Conservation (phyloP, 495 filamentous ascomycete genomes). For the Sordaria brevicollis region DNA sequence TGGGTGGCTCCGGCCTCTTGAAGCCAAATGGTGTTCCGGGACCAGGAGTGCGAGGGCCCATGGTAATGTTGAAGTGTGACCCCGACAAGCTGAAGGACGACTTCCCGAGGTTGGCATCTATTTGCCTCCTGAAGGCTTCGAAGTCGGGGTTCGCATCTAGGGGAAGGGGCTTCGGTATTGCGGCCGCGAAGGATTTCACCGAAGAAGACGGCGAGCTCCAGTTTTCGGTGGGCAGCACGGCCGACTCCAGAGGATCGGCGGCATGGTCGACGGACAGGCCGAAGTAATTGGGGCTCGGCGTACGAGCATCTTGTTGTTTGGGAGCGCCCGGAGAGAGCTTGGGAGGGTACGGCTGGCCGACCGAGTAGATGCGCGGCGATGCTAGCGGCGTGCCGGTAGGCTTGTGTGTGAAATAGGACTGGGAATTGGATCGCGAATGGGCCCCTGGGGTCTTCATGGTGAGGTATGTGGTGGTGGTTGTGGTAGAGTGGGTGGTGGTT, state of each 20-base stretch:
- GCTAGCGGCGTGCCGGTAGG: slow-evolving; percentile 30
- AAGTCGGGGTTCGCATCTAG: slow-evolving; percentile 67
- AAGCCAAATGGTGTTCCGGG: slow-evolving; percentile 21
- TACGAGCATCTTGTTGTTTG: slow-evolving; percentile 23
- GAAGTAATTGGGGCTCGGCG: slow-evolving; percentile 74
- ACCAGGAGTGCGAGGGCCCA: slow-evolving; percentile 9
- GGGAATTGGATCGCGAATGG: slow-evolving; percentile 31
- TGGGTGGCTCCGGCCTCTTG: slow-evolving; percentile 27
- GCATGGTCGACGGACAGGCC: slow-evolving; percentile 54
- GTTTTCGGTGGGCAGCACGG: slow-evolving; percentile 50
- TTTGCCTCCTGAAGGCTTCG: slow-evolving; percentile 62
- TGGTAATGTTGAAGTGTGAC: slow-evolving; percentile 29
- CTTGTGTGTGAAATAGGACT: slow-evolving; percentile 26
- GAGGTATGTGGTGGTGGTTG: slow-evolving; percentile 20
- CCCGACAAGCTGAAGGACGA: slow-evolving; percentile 40
- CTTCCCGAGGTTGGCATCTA: slow-evolving; percentile 46
- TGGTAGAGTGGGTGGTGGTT: background rate
- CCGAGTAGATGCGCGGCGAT: slow-evolving; percentile 32
- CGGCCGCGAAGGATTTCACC: slow-evolving; percentile 54
- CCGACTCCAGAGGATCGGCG: slow-evolving; percentile 49
- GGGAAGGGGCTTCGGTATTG: slow-evolving; percentile 58
- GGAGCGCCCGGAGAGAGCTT: slow-evolving; percentile 26
- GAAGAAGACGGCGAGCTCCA: slow-evolving; percentile 63
- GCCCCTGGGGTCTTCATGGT: slow-evolving; percentile 39
- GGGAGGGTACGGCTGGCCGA: slow-evolving; percentile 33